Conservation (phyloP, 176 grass and related monocot species). For the Musa troglodytarum region DNA sequence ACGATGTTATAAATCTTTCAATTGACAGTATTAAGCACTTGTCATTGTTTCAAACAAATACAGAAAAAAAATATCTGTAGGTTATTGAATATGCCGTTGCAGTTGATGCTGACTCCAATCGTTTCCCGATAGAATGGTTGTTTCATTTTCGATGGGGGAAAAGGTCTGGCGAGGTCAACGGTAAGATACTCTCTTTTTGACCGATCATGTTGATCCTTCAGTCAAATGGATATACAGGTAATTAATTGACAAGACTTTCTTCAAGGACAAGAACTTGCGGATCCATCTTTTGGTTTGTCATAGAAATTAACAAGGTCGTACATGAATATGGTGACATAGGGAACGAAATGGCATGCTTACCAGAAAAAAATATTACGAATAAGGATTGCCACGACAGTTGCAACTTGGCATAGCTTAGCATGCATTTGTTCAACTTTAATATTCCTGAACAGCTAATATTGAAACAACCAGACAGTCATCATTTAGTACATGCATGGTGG, state of each 20-base stretch:
- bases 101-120: slow-evolving; percentile 55
- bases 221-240: slow-evolving; percentile 16
- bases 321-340: no score
- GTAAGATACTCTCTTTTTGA: slow-evolving; percentile 26
- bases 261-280: no score
- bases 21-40: neutral
- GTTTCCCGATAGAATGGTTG: slow-evolving; percentile 73
- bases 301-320: no score
- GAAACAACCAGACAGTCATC: no score
- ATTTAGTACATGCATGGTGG: no score
- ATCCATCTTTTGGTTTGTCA: no score
- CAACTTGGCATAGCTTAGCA: no score
- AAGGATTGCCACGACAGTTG: no score
- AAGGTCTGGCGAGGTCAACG: slow-evolving; percentile 59
- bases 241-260: slow-evolving; percentile 32
- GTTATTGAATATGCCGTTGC: slow-evolving; percentile 83
- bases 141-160: slow-evolving; percentile 88
- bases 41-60: neutral
- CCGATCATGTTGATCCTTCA: neutral
- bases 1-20: neutral
- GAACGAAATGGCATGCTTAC: no score
- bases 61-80: slow-evolving; percentile 27
- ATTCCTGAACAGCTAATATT: no score
- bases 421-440: no score
- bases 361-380: no score